Percentiles rank a stretch among this genome's conserved stretches.
Evolutionary conservation across 331 rosid species (phyloP).

Genomic region (Acacia concinna): DNA sequence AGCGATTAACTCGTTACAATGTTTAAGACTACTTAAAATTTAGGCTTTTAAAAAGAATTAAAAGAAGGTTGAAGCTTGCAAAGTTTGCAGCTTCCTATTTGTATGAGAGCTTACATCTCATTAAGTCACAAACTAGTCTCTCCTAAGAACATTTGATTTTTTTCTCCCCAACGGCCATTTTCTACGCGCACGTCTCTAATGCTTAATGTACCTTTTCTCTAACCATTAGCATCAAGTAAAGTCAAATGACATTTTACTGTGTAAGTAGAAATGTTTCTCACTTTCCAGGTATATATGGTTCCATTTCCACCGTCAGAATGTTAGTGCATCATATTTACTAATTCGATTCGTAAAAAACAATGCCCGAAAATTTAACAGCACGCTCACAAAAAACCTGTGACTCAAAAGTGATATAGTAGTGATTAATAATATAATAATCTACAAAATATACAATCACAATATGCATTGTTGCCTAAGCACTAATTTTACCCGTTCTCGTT

Average conservation of each 20-base stretch:
- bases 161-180: neutral
- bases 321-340: neutral
- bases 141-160: neutral
- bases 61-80: too few species aligned
- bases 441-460: constrained; percentile 19
- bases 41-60: too few species aligned
- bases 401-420: neutral
- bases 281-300: neutral
- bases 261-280: neutral
- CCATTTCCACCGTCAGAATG: neutral
- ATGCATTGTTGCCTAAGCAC: neutral
- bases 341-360: neutral
- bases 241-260: neutral
- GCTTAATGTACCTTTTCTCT: neutral
- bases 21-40: too few species aligned
- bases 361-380: neutral
- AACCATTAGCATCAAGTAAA: neutral
- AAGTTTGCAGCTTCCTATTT: too few species aligned
- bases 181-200: neutral
- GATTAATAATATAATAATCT: constrained; percentile 14
- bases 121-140: neutral
- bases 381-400: constrained; percentile 3
- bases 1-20: too few species aligned
- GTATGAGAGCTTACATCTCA: too few species aligned
- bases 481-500: too few species aligned